These are phyloP conservation scores for Sclerotinia minor DNA, from an alignment of 2,329 filamentous ascomycete species.

Conservation along the genomic window DNA sequence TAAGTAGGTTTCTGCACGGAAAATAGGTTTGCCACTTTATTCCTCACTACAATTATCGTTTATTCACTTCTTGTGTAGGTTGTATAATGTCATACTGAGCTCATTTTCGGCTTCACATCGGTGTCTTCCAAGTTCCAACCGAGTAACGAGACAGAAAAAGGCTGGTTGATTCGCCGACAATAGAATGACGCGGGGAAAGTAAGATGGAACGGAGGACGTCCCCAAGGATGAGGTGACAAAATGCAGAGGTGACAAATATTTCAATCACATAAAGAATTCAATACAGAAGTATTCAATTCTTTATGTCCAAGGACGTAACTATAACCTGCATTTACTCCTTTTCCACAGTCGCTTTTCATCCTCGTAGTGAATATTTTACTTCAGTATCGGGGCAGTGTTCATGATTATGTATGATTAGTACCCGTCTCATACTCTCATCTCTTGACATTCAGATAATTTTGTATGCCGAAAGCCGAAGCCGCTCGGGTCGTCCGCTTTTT, in stretches of 20 bases:
- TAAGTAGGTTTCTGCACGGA: no score
- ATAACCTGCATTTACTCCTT: neutral
- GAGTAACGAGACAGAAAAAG: neutral
- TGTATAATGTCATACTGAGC: neutral
- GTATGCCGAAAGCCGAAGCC: neutral
- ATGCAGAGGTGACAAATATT: neutral
- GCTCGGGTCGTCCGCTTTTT: neutral
- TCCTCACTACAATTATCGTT: neutral
- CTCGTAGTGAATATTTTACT: neutral
- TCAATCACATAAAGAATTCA: neutral
- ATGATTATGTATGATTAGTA: neutral
- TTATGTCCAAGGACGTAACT: neutral
- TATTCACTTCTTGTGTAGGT: neutral
- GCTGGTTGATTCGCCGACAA: no score
- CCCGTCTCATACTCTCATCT: neutral
- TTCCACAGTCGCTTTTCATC: neutral
- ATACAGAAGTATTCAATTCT: neutral
- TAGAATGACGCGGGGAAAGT: neutral
- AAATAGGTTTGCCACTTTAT: neutral
- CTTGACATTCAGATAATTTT: neutral
- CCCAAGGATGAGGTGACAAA: neutral
- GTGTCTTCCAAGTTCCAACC: no score
- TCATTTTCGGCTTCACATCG: no score
- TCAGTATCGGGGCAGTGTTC: neutral
- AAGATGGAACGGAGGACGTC: neutral